Evolutionary conservation across 352 stramenopile genomes (phyloP).

Genomic region (Phytophthora niederhauseri): DNA sequence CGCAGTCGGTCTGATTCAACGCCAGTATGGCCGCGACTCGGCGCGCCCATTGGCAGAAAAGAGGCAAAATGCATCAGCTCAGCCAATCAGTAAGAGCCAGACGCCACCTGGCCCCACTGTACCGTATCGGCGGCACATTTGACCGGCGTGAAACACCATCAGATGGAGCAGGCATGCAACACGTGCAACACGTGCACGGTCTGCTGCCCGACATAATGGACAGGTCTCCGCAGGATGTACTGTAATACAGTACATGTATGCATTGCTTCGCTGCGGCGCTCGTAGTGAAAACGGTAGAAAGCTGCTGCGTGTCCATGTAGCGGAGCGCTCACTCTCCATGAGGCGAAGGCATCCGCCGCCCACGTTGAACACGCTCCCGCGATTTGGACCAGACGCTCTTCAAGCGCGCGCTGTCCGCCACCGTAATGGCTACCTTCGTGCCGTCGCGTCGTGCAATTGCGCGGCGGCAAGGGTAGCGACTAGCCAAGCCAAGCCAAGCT

Average conservation of each 20-base stretch:
- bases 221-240: not conserved
- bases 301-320: slow-evolving; percentile 3
- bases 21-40: not conserved
- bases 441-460: slow-evolving; percentile 20
- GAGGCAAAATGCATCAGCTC: slow-evolving; percentile 2
- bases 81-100: slow-evolving; percentile 30
- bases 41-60: slow-evolving; percentile 29
- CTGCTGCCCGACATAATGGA: slow-evolving; percentile 20
- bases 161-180: slow-evolving; percentile 20
- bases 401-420: not conserved
- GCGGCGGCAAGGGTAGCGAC: slow-evolving; percentile 20
- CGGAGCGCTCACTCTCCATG: slow-evolving; percentile 6
- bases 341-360: not conserved
- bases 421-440: slow-evolving; percentile 32
- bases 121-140: too few relatives aligned
- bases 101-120: too few relatives aligned
- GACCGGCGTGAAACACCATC: not conserved
- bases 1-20: slow-evolving; percentile 24
- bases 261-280: slow-evolving; percentile 1
- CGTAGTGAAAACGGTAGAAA: not conserved
- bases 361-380: slow-evolving; percentile 15
- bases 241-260: not conserved
- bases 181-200: slow-evolving; percentile 1
- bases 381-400: slow-evolving; percentile 8
- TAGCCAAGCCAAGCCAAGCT: slow-evolving; percentile 14